Evolutionary conservation across 345 rosid genomes (phyloP), one percentile per base, ranked within the genome.

Genomic region (Capsella bursapastoris): DNA sequence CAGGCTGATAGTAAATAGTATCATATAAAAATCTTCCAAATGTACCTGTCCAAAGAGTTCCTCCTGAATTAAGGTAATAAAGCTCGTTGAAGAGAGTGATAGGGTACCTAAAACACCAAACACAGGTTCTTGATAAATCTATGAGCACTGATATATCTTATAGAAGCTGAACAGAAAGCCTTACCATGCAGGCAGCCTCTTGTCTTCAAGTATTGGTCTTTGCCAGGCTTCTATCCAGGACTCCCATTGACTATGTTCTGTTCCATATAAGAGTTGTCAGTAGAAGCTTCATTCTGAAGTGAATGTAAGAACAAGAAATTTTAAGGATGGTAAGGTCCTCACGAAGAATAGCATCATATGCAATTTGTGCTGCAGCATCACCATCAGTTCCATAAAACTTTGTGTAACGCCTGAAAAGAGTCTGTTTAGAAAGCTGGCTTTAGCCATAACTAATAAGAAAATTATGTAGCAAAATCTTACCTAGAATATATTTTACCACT

Each of bases 41-140:
- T 52, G 55, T 75, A 90, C 98, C 93, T 78, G 96, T 94, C 98
- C 97, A 94, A 68, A 94, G 60, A 22, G 97, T 89, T 3, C 98
- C 90, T 43, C 97, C 98, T 0, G 98, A 78, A 78, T 92, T 94
- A 43, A 94, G 92, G 84, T 84, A 94, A 80, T 91, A 94, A 55
- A 94, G 97, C 83, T 94, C 98, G 68, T 94, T 94, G 71, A 92
- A 94, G 41, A 94, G 89, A 57, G 97, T 87, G 82, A 81, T 47
- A 40, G 89, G 92, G 66, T 94, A 94, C 98, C 98, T 90, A 83
- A 8, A 51, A 53, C 13, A 43, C 2, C 31, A 64, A 63, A 10
- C 52, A 64, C 2, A 18, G 22, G 25, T 38, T 5, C 8, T 1
- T 53, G 56, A 63, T 9, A 16, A 61, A 7, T 49, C 27, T 71